Base-by-base conservation (phyloP, 768 basidiomycete genomes). In the Tephrocybe sp. region DNA sequence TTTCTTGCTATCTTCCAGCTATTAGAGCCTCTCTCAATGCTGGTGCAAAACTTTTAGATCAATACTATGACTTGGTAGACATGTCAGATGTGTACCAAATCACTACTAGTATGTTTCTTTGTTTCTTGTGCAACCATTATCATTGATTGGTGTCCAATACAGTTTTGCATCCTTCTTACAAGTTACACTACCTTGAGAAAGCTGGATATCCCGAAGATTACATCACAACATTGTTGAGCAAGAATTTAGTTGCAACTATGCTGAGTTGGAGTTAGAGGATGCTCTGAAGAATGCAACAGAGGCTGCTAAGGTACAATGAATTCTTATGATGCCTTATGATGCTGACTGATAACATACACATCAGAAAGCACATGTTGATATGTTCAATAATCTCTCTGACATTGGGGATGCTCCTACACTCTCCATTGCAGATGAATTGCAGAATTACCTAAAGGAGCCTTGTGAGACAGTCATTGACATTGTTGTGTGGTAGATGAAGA, bases 101-200 rank as follows among this genome's bases (percentile, higher is more conserved):
- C 37, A 62, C 64, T 4, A 61, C 66, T 56, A 46, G 65, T 68
- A 55, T 42, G 41, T 42, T 42, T 41, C 16, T 27, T 28, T 42
- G 18, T 4, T 9, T 21, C 19, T 13, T 42, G 9, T n/a, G n/a
- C n/a, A n/a, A n/a, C n/a, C n/a, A n/a, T n/a, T n/a, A 15, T 25
- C 15, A 26, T 19, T 42, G 13, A 11, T n/a, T 5, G n/a, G n/a
- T n/a, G n/a, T 12, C 24, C 26, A 4, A 15, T 13, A 11, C 21
- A 73, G 70, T 72, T 15, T 60, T 72, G 3, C 70, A 72, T 45
- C 70, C 70, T 0, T 44, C 49, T 0, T 60, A 70, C 60, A 72
- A 72, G 54, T 57, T 69, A 1, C 44, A 54, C 9, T 72, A 72
- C 52, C 71, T 72, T 53, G 45, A 54, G 22, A 52, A 55, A 2